Evolutionary conservation across 768 basidiomycete species (phyloP).

Genomic region (Boletus subcaerulescens): DNA sequence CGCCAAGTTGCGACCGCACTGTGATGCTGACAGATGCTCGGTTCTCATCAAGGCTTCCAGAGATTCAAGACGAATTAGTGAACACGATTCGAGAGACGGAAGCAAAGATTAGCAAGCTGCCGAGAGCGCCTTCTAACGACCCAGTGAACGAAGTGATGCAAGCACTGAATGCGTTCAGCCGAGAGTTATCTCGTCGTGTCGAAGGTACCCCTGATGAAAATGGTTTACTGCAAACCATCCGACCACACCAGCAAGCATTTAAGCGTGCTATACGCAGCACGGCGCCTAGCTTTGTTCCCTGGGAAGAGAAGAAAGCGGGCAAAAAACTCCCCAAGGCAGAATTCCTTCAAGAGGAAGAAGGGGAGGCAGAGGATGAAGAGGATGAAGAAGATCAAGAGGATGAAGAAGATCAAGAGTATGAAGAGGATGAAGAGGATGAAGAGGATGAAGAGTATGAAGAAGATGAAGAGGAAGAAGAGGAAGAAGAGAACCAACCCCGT

Average conservation of each 20-base stretch:
- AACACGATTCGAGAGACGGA: conserved; percentile 40
- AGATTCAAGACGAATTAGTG: conserved; percentile 56
- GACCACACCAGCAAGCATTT: conserved; percentile 46
- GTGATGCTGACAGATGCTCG: not conserved
- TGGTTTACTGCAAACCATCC: conserved; percentile 54
- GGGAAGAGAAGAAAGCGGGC: not conserved
- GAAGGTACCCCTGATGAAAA: conserved; percentile 20
- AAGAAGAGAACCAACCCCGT: not conserved
- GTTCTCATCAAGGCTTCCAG: conserved; percentile 45
- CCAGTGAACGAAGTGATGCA: not conserved
- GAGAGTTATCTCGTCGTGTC: not conserved
- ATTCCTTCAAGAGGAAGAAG: not conserved
- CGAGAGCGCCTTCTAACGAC: not conserved
- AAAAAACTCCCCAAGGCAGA: not conserved
- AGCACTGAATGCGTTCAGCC: not conserved
- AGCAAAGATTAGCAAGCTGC: not conserved
- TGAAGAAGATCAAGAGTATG: too few relatives aligned
- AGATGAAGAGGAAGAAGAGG: not conserved
- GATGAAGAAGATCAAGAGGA: not conserved
- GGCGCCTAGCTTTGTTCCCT: not conserved
- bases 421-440: too few relatives aligned
- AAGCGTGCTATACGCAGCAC: conserved; percentile 35
- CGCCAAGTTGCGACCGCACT: not conserved
- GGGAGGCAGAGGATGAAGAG: not conserved
- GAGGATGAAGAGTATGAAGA: too few relatives aligned